Evolutionary conservation across 495 filamentous ascomycete species (phyloP).

Genomic region (Entonaema liquescens): DNA sequence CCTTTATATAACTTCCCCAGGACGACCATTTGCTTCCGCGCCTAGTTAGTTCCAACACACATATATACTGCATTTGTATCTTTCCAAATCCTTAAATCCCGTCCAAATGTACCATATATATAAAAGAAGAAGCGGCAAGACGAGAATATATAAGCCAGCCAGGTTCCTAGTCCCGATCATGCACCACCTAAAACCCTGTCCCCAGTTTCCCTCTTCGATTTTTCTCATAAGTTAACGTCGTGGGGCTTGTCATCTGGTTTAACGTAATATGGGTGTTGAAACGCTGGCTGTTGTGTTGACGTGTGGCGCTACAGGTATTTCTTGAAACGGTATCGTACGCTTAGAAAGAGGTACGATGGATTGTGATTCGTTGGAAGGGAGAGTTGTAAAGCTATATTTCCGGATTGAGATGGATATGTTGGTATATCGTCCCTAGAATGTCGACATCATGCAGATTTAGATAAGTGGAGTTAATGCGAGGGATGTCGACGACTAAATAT

Average conservation of each 20-base stretch:
- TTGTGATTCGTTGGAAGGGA: conserved; percentile 9
- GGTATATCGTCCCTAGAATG: conserved; percentile 7
- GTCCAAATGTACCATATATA: conserved; percentile 14
- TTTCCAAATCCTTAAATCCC: conserved; percentile 7
- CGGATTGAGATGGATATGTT: conserved; percentile 3
- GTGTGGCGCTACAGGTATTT: conserved; percentile 73
- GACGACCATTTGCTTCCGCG: conserved; percentile 3
- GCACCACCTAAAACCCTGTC: conserved; percentile 8
- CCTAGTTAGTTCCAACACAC: conserved; percentile 4
- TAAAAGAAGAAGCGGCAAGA: conserved; percentile 8
- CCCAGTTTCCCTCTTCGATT: background rate
- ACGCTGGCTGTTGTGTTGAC: conserved; percentile 24
- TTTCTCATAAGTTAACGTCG: conserved; percentile 5
- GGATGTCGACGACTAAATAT: conserved; percentile 25
- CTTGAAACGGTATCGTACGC: conserved; percentile 89
- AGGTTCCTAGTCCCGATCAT: conserved; percentile 31
- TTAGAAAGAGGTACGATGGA: conserved; percentile 81
- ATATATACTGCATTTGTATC: conserved; percentile 29
- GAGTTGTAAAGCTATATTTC: background rate
- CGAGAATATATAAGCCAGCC: conserved; percentile 36
- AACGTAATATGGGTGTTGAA: conserved; percentile 17
- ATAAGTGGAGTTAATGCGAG: conserved; percentile 20
- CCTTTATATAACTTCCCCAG: conserved; percentile 31
- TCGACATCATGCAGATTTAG: conserved; percentile 19
- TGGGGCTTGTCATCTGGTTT: conserved; percentile 13